Evolutionary conservation across 2,329 filamentous ascomycete species (phyloP), one percentile per base, ranked within the genome.

Genomic region (Aspergillus uvarum): DNA sequence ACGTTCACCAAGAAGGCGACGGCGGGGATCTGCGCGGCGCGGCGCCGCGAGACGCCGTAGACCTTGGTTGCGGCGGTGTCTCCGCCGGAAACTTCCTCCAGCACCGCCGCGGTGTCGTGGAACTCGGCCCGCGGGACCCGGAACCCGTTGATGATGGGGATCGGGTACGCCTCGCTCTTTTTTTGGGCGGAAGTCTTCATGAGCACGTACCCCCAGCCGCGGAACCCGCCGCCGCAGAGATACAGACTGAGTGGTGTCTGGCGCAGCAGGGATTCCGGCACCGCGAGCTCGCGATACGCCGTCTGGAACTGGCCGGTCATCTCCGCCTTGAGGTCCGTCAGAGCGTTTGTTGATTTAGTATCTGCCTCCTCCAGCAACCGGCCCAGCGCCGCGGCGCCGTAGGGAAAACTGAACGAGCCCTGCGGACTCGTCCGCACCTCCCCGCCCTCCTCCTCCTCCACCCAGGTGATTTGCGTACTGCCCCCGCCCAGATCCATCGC

Each of bases 401-500:
- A 90, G 0, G 88, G 88, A 65, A 90, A 83, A 65, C 87, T 89
- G 50, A 88, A 82, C 24, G 86, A 83, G 2, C 85, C 85, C 11
- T 71, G 72, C 1, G 82, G 76, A 32, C 83, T 82, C 59, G 84
- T 83, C 21, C 74, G 68, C 14, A 87, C 78, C 1, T 76, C 70
- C 0, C 85, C 85, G 6, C 80, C 70, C 16, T 77, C 72, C 10
- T 81, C 80, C 48, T 82, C 74, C 69, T 90, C 82, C 69, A 90
- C 82, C 87, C 87, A 90, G 14, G 86, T 89, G 63, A 90, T 81
- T 71, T 91, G 88, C 26, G 86, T 88, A 67, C 85, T 88, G 3
- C 88, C 88, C 47, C 92, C 92, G 38, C 93, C 92, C 1, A 96
- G 82, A 76, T 96, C 92, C 79, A 96, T 90, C 64, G 96, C 91